Base-by-base conservation (phyloP, 192 early-diverging fungal genomes). In the Diversispora eburnea region DNA sequence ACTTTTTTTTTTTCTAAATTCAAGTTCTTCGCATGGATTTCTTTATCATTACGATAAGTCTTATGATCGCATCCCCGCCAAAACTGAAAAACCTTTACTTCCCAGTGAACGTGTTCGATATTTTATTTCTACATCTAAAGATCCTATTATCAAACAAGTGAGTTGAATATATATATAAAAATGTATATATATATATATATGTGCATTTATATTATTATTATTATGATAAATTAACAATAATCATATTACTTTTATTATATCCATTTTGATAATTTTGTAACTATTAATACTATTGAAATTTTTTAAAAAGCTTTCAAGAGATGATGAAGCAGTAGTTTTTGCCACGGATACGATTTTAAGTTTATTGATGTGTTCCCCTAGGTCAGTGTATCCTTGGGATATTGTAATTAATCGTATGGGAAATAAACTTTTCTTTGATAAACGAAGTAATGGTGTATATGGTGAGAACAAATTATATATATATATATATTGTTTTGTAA, bases 381-480 rank as follows among this genome's bases (percentile, higher is more conserved):
- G 94, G 66, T 90, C 94, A 19, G 90, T 94, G 55, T 97, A 96
- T 80, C 91, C 95, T 15, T 99, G 95, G 95, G 97, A 99, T 73
- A 88, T 99, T 60, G 89, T 99, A 49, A 88, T 97, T 64, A 93
- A 87, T 76, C 93, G 95, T 74, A 82, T 84, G 12, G 89, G 86
- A 65, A 90, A 89, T 76, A 88, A 91, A 80, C 81, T 99, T 57
- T 90, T 90, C 78, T 85, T 99, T 57, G 97, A 99, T 80, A 98
- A 96, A 84, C 88, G 97, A 57, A 85, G 89, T 47, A 93, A 91
- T 60, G 92, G 93, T 13, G 82, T 83, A 13, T 90, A 89, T 66
- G 87, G 83, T 87, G 67, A 20, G 77, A 66, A 57, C 49, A 62
- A 17, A 51, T n/a, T 4, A 13, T 20, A 25, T 13, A 17, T 51